Percentiles rank a stretch among this genome's conserved stretches.
Evolutionary conservation across 345 rosid species (phyloP).

Genomic region (Syzygium jambos): DNA sequence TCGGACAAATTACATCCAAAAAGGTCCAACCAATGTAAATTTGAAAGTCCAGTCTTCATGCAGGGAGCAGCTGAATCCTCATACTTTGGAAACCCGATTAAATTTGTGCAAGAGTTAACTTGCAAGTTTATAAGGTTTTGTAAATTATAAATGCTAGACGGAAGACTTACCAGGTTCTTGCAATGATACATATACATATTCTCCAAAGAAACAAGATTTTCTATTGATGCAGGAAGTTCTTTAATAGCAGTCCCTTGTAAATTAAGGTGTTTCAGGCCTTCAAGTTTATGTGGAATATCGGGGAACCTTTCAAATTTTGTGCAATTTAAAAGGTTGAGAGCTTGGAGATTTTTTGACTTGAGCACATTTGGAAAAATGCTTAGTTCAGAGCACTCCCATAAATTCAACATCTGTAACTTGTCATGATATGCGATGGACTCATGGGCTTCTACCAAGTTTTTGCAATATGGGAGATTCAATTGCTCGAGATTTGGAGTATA

Average conservation of each 20-base stretch:
- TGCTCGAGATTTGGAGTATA: neutral
- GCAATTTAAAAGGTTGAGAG: neutral
- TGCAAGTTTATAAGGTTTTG: neutral
- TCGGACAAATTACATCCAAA: neutral
- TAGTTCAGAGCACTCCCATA: neutral
- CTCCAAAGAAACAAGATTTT: neutral
- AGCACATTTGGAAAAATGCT: neutral
- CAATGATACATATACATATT: rapidly evolving
- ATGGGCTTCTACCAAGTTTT: neutral
- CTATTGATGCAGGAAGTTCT: neutral
- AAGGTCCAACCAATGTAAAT: neutral
- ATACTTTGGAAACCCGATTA: neutral
- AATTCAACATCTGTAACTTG: neutral
- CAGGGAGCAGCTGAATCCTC: neutral
- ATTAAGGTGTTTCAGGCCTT: neutral
- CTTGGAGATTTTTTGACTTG: neutral
- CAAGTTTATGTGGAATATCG: neutral
- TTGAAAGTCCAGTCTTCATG: neutral
- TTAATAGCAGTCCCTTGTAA: neutral
- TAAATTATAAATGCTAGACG: neutral
- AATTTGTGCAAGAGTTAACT: neutral
- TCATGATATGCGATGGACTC: neutral
- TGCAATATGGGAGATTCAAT: neutral
- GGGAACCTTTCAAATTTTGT: neutral
- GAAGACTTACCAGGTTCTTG: neutral